phyloP scores from a whole-genome alignment of 768 basidiomycete genomes.

The Atractiella rhizophila region DNA sequence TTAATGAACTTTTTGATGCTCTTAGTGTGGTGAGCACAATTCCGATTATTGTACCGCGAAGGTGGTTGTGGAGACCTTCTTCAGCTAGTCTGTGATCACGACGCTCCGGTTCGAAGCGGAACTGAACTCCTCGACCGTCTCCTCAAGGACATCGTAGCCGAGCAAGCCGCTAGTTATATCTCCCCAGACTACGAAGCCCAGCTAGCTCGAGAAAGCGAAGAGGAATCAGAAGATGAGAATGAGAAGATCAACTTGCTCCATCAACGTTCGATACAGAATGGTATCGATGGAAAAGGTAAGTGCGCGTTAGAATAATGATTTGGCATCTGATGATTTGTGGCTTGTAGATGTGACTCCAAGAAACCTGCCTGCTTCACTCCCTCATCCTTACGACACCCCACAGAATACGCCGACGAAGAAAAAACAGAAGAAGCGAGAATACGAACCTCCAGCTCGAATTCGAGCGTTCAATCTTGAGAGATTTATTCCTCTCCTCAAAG shows the following conservation, averaged over 20 bases:
- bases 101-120: slow-evolving; percentile 89
- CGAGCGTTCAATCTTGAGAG: slow-evolving; percentile 71
- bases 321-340: no score
- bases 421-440: slow-evolving; percentile 23
- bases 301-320: no score
- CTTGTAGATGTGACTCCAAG: no score
- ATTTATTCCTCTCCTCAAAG: slow-evolving; percentile 77
- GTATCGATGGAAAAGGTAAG: no score
- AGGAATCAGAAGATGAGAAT: no score
- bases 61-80: not conserved
- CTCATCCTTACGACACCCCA: slow-evolving; percentile 30
- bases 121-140: slow-evolving; percentile 86
- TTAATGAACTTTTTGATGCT: slow-evolving; percentile 94
- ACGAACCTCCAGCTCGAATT: slow-evolving; percentile 32
- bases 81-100: slow-evolving; percentile 85
- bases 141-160: slow-evolving; percentile 93
- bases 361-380: no score
- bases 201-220: no score
- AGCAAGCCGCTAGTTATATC: slow-evolving; percentile 81
- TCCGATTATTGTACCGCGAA: not conserved
- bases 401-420: slow-evolving; percentile 30
- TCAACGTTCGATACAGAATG: no score
- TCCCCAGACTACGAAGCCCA: no score
- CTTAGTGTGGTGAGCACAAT: slow-evolving; percentile 56
- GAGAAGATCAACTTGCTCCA: no score